A percentile compares a stretch with the other conserved stretches of the same genome.
phyloP scores from a whole-genome alignment of 2,329 filamentous ascomycete genomes.

The Aspergillus awamori region DNA sequence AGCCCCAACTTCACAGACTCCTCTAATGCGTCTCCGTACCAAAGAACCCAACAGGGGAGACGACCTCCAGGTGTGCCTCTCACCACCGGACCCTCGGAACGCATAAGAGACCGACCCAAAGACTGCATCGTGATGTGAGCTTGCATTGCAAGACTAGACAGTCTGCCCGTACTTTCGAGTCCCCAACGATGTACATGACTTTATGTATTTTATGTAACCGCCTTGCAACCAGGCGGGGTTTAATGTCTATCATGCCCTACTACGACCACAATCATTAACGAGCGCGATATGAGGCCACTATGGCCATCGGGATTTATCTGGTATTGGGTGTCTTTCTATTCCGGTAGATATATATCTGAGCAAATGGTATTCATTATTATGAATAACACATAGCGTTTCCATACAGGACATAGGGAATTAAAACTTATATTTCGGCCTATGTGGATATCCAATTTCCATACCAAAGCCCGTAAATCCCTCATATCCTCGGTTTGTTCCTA shows the following conservation, averaged over 20 bases:
- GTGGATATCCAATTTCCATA: too few species aligned
- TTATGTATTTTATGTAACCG: slow-evolving; percentile 18
- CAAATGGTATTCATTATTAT: too few species aligned
- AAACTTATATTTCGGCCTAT: too few species aligned
- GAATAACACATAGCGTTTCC: neutral
- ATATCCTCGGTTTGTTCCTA: too few species aligned
- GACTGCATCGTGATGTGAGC: slow-evolving; percentile 49
- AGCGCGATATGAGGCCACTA: neutral
- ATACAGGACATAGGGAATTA: neutral
- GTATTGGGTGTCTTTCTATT: neutral
- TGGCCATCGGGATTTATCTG: neutral
- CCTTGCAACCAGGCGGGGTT: slow-evolving; percentile 12
- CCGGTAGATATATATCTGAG: neutral
- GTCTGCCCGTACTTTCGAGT: too few species aligned
- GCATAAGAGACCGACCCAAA: slow-evolving; percentile 40
- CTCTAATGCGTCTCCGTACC: slow-evolving; percentile 24
- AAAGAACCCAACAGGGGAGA: slow-evolving; percentile 22
- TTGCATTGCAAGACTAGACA: neutral
- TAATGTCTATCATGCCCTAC: slow-evolving; percentile 16
- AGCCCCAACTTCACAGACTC: slow-evolving; percentile 38
- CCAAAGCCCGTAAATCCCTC: too few species aligned
- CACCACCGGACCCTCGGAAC: slow-evolving; percentile 18
- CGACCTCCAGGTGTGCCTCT: slow-evolving; percentile 19
- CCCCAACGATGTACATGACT: neutral
- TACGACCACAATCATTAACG: slow-evolving; percentile 6